Evolutionary conservation across 225 moss, liverwort and hornwort species (phyloP).

Genomic region (Climacium dendroides): DNA sequence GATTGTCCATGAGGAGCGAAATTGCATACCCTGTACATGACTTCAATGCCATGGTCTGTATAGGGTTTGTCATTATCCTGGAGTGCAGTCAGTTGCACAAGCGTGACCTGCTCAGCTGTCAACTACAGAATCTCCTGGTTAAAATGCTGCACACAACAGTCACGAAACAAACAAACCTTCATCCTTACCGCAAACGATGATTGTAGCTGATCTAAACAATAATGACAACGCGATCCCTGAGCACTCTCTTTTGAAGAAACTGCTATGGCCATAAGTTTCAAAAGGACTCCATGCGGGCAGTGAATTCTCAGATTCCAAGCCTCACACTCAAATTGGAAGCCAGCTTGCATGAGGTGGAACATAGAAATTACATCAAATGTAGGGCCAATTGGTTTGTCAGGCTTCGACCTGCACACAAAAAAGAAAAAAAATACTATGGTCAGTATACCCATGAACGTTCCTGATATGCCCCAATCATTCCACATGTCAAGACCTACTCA

Average conservation of each 20-base stretch:
- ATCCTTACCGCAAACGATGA: background rate
- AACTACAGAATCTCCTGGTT: slow-evolving; percentile 53
- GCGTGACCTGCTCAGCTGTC: slow-evolving; percentile 86
- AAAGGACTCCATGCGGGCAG: background rate
- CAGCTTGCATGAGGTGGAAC: background rate
- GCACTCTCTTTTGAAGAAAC: background rate
- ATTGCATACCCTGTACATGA: slow-evolving; percentile 80
- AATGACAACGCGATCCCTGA: background rate
- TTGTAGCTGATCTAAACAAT: background rate
- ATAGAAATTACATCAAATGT: slow-evolving; percentile 29
- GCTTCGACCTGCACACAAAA: slow-evolving; percentile 29
- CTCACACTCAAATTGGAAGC: background rate
- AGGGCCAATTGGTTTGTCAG: slow-evolving; percentile 43
- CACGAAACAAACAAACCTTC: background rate
- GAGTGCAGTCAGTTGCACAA: slow-evolving; percentile 76
- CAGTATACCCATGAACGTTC: background rate
- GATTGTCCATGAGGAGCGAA: background rate
- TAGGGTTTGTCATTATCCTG: slow-evolving; percentile 84
- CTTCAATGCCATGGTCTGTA: slow-evolving; percentile 87
- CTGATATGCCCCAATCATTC: background rate
- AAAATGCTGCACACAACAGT: slow-evolving; percentile 11
- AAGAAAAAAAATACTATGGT: background rate
- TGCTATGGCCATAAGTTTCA: background rate
- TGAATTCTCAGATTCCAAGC: background rate
- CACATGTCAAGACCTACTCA: background rate